Evolutionary conservation across 2,329 filamentous ascomycete species (phyloP).

Genomic region (Epichloe uncinata): DNA sequence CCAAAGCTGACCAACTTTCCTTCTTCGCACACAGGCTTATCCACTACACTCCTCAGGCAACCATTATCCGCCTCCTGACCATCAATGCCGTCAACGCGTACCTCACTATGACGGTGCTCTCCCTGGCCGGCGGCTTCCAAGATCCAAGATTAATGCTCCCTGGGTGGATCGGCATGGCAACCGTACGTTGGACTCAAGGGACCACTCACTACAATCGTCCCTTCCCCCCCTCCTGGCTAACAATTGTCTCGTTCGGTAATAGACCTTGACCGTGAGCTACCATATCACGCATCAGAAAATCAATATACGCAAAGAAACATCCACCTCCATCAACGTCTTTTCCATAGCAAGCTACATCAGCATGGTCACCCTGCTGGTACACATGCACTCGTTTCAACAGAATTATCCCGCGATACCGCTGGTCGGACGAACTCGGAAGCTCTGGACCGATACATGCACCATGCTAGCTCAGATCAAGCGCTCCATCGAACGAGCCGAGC

Average conservation of each 20-base stretch:
- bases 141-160: slow-evolving; percentile 60
- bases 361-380: slow-evolving; percentile 55
- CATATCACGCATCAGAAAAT: slow-evolving; percentile 67
- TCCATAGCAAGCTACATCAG: slow-evolving; percentile 64
- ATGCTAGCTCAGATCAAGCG: slow-evolving; percentile 17
- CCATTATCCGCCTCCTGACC: slow-evolving; percentile 64
- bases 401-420: slow-evolving; percentile 49
- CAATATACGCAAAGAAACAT: slow-evolving; percentile 67
- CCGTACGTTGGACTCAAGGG: slow-evolving; percentile 31
- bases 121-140: slow-evolving; percentile 54
- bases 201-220: no score
- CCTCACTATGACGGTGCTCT: slow-evolving; percentile 58
- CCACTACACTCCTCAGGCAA: slow-evolving; percentile 70
- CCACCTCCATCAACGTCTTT: slow-evolving; percentile 64
- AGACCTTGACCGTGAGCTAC: slow-evolving; percentile 63
- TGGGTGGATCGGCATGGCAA: slow-evolving; percentile 67
- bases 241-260: not conserved
- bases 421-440: slow-evolving; percentile 25
- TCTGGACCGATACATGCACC: slow-evolving; percentile 23
- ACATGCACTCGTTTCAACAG: slow-evolving; percentile 49
- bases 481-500: slow-evolving; percentile 18
- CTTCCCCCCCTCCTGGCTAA: not conserved
- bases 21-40: slow-evolving; percentile 47
- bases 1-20: not conserved
- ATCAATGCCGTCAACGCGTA: slow-evolving; percentile 65